Evolutionary conservation across 2,329 filamentous ascomycete genomes (phyloP).

Genomic region (Botryosphaeria dothidea): DNA sequence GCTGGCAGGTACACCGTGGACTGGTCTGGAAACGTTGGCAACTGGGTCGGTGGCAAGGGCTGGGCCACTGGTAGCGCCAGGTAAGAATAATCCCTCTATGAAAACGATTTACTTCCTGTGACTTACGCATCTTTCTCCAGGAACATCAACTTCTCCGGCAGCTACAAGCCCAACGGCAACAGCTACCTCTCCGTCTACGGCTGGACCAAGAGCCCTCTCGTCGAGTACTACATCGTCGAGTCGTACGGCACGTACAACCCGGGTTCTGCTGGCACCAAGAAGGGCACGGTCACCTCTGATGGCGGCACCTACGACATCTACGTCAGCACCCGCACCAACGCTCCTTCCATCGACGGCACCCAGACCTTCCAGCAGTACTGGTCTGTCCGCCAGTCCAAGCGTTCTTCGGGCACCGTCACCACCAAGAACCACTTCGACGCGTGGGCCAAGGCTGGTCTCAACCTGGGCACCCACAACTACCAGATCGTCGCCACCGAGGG

Average conservation of each 20-base stretch:
- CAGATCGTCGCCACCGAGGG: slow-evolving; percentile 59
- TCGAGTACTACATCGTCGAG: slow-evolving; percentile 63
- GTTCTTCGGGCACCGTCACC: slow-evolving; percentile 53
- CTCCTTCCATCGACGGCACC: slow-evolving; percentile 57
- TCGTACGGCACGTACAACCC: slow-evolving; percentile 53
- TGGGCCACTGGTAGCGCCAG: slow-evolving; percentile 56
- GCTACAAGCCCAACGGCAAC: slow-evolving; percentile 52
- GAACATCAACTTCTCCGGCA: slow-evolving; percentile 52
- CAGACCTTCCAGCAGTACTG: slow-evolving; percentile 58
- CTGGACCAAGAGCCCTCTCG: slow-evolving; percentile 56
- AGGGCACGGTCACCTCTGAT: slow-evolving; percentile 54
- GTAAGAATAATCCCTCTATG: slow-evolving; percentile 35
- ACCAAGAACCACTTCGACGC: slow-evolving; percentile 55
- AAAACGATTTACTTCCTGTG: not conserved
- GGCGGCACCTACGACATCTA: slow-evolving; percentile 57
- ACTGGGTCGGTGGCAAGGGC: slow-evolving; percentile 61
- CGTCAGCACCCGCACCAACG: slow-evolving; percentile 50
- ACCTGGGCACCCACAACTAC: slow-evolving; percentile 53
- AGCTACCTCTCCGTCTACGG: slow-evolving; percentile 60
- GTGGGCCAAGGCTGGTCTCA: slow-evolving; percentile 52
- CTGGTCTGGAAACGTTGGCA: slow-evolving; percentile 52
- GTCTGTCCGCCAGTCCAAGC: slow-evolving; percentile 53
- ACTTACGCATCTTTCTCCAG: slow-evolving; percentile 31
- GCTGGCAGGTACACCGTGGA: slow-evolving; percentile 52
- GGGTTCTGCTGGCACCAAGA: slow-evolving; percentile 47